Conservation (phyloP, 305 asterid species). For the Euphrasia arctica region DNA sequence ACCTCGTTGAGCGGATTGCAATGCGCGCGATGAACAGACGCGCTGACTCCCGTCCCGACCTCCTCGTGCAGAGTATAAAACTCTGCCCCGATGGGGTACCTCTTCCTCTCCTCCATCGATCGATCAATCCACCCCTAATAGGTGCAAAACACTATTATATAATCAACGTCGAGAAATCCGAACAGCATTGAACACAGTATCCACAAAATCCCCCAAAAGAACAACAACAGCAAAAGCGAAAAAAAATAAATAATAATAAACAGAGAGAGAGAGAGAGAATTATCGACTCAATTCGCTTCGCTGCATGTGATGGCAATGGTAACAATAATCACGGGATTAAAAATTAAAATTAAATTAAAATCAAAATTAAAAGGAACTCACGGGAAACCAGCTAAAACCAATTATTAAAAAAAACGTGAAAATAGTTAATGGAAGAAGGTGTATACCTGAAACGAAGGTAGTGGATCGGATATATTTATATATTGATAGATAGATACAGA, state of each 20-base stretch:
- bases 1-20: constrained; percentile 61
- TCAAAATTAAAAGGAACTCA: constrained; percentile 27
- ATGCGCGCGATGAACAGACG: constrained; percentile 83
- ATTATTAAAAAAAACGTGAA: constrained; percentile 28
- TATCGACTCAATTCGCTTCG: constrained; percentile 10
- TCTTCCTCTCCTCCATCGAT: constrained; percentile 59
- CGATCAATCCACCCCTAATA: constrained; percentile 23
- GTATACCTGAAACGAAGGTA: constrained; percentile 30
- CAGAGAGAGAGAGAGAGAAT: not conserved
- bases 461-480: not conserved
- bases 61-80: constrained; percentile 76
- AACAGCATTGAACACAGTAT: constrained; percentile 30
- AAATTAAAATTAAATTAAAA: constrained; percentile 1
- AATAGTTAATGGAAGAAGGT: constrained; percentile 28
- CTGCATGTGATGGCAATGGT: constrained; percentile 38
- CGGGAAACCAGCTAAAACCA: constrained; percentile 33
- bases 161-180: constrained; percentile 36
- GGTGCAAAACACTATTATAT: not conserved
- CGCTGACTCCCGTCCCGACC: constrained; percentile 91
- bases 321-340: constrained; percentile 4
- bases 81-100: constrained; percentile 90
- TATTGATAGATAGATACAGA: constrained; percentile 5
- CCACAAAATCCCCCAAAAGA: constrained; percentile 8
- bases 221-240: not conserved
- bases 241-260: too few species aligned